Evolutionary conservation across 106 monocot species (phyloP).

Genomic region (Phalaenopsis equestris): DNA sequence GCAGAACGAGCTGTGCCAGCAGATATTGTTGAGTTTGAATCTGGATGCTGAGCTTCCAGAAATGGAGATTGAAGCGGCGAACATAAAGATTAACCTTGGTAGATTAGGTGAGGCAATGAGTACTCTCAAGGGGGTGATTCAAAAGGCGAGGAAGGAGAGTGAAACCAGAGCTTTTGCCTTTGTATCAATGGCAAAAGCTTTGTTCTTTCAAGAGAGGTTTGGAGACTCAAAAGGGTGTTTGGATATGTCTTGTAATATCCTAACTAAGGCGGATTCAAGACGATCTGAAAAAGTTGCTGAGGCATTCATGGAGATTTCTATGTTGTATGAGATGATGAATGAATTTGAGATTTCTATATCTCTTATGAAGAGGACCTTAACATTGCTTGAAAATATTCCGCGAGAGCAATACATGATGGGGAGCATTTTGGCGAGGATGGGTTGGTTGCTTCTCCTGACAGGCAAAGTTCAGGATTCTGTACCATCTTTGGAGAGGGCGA

Average conservation of each 20-base stretch:
- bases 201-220: slow-evolving; percentile 47
- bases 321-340: slow-evolving; percentile 77
- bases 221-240: slow-evolving; percentile 70
- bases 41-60: slow-evolving; percentile 39
- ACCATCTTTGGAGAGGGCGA: slow-evolving; percentile 59
- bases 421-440: slow-evolving; percentile 64
- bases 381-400: slow-evolving; percentile 40
- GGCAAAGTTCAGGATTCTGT: slow-evolving; percentile 48
- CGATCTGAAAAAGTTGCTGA: slow-evolving; percentile 45
- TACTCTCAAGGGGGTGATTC: slow-evolving; percentile 42
- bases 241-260: slow-evolving; percentile 55
- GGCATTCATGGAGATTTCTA: slow-evolving; percentile 61
- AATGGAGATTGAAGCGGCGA: slow-evolving; percentile 62
- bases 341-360: slow-evolving; percentile 66
- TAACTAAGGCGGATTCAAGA: slow-evolving; percentile 35
- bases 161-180: slow-evolving; percentile 49
- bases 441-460: slow-evolving; percentile 73
- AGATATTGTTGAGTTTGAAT: slow-evolving; percentile 34
- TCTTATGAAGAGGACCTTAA: slow-evolving; percentile 52
- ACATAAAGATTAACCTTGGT: slow-evolving; percentile 58
- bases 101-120: slow-evolving; percentile 55
- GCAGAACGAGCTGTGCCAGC: slow-evolving; percentile 53
- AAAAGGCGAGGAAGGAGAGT: slow-evolving; percentile 44
- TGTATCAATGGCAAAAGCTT: slow-evolving; percentile 65
- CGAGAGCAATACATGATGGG: slow-evolving; percentile 63